Evolutionary conservation across 108 stramenopile species (phyloP).

Genomic region (Cyclostephanos tholiformis): DNA sequence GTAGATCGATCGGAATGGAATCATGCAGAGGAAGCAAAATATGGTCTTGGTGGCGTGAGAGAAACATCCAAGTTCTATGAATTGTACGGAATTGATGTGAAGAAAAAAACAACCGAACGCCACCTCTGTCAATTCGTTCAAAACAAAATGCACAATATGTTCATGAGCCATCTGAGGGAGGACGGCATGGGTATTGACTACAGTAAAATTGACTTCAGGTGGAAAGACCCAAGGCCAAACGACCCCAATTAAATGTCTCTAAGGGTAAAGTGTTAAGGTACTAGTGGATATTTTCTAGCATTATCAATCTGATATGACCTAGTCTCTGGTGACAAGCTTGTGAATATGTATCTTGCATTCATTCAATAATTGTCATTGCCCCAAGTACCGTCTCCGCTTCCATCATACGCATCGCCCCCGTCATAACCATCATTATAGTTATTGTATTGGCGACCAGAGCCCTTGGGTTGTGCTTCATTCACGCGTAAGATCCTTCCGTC

Average conservation of each 20-base stretch:
- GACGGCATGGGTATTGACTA: conserved; percentile 60
- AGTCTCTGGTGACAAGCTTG: background rate
- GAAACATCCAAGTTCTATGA: conserved; percentile 51
- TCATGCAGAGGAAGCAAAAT: conserved; percentile 51
- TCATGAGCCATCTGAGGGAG: conserved; percentile 33
- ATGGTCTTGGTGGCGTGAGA: conserved; percentile 55
- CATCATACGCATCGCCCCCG: conserved; percentile 37
- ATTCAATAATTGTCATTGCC: conserved; percentile 43
- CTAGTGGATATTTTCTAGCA: background rate
- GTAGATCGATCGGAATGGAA: conserved; percentile 46
- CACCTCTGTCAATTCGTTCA: conserved; percentile 57
- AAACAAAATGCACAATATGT: conserved; percentile 50
- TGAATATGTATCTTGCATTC: conserved; percentile 3
- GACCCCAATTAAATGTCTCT: conserved; percentile 11
- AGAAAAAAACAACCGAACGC: conserved; percentile 43
- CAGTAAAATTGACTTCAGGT: conserved; percentile 42
- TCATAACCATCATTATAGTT: conserved; percentile 40
- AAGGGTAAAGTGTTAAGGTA: background rate
- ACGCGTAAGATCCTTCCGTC: conserved; percentile 86
- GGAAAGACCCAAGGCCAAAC: conserved; percentile 49
- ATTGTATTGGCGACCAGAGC: conserved; percentile 33
- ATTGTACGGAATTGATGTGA: conserved; percentile 50
- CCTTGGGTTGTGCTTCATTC: conserved; percentile 90
- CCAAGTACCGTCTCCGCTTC: conserved; percentile 35
- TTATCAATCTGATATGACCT: background rate